phyloP scores from a whole-genome alignment of 2,329 filamentous ascomycete genomes.

The Biscogniauxia mediterranea region DNA sequence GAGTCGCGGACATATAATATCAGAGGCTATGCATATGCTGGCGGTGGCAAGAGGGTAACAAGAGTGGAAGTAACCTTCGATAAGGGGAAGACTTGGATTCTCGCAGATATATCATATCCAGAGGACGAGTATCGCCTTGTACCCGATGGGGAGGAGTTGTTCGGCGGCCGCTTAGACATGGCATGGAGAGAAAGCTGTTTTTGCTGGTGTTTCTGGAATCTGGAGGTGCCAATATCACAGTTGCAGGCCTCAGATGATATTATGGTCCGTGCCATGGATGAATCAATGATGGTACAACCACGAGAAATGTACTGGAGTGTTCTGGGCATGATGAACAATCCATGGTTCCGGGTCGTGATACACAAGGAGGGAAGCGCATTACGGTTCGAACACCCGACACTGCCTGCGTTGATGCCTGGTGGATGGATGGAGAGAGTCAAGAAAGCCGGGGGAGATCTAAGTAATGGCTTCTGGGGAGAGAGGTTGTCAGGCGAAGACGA shows the following conservation, averaged over 20 bases:
- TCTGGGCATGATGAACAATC: conserved; percentile 97
- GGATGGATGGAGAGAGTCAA: conserved; percentile 96
- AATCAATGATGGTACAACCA: conserved; percentile 81
- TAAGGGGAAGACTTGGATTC: conserved; percentile 74
- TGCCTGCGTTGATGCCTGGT: conserved; percentile 71
- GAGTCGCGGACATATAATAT: conserved; percentile 58
- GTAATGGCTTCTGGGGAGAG: conserved; percentile 85
- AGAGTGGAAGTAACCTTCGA: conserved; percentile 82
- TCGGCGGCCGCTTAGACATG: conserved; percentile 76
- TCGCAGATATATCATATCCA: conserved; percentile 76
- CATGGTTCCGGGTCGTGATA: conserved; percentile 83
- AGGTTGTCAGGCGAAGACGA: conserved; percentile 53
- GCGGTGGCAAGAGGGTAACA: conserved; percentile 80
- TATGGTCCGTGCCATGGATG: conserved; percentile 85
- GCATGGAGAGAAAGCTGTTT: conserved; percentile 78
- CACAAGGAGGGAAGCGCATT: conserved; percentile 63
- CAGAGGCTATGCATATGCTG: conserved; percentile 83
- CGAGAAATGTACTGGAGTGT: conserved; percentile 96
- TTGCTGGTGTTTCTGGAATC: conserved; percentile 90
- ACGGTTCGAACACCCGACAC: conserved; percentile 85
- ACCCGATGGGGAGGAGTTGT: conserved; percentile 61
- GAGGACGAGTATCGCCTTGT: conserved; percentile 77
- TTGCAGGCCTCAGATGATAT: conserved; percentile 68
- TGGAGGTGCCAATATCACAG: conserved; percentile 63
- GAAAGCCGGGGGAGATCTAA: conserved; percentile 74